Evolutionary conservation across 139 green algal genomes (phyloP).

Genomic region (Medakamo hakoo): DNA sequence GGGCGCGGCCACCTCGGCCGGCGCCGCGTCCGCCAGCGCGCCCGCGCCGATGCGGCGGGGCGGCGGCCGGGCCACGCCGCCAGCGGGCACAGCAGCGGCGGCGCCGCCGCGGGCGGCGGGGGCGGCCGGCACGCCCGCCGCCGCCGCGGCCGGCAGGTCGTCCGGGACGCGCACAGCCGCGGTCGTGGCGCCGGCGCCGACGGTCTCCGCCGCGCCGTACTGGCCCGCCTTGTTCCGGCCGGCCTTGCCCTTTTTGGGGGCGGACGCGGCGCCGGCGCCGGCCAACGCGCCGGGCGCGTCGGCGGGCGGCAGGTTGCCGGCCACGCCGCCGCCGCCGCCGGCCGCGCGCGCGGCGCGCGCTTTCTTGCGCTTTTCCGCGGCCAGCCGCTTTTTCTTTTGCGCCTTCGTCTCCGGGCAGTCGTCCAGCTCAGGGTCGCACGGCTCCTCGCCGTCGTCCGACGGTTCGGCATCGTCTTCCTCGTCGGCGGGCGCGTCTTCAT

Average conservation of each 20-base stretch:
- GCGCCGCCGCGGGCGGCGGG: too few species aligned
- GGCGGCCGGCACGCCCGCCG: not conserved
- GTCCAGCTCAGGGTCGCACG: too few species aligned
- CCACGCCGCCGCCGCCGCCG: too few species aligned
- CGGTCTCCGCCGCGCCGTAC: not conserved
- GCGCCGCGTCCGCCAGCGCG: not conserved
- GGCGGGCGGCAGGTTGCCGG: not conserved
- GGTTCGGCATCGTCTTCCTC: not conserved
- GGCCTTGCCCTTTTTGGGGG: too few species aligned
- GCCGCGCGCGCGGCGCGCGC: too few species aligned
- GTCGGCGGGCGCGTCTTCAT: not conserved
- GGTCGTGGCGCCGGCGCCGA: too few species aligned
- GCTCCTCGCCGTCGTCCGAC: too few species aligned
- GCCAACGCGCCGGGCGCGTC: not conserved
- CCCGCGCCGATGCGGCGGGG: not conserved
- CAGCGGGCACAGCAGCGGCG: not conserved
- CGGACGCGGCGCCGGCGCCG: too few species aligned
- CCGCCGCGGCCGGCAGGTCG: too few species aligned
- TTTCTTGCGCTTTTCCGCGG: not conserved
- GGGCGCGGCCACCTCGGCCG: too few species aligned
- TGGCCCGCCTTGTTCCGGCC: not conserved
- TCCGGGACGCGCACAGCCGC: too few species aligned
- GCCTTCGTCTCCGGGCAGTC: too few species aligned
- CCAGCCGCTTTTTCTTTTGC: not conserved
- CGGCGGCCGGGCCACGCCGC: not conserved